Conservation (phyloP, 148 eudicot genomes). For the Silene latifolia region DNA sequence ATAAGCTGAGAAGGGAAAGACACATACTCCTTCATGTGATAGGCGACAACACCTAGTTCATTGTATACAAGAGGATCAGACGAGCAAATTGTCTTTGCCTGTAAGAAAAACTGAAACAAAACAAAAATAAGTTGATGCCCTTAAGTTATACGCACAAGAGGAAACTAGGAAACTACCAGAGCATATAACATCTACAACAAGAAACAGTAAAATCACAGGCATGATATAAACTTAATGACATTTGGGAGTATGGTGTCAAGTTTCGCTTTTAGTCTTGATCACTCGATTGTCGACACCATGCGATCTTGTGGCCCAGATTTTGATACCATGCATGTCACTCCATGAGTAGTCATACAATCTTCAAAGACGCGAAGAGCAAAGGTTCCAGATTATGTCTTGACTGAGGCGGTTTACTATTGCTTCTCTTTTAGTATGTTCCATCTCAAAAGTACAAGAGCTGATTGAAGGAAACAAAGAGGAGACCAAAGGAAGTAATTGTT, state of each 20-base stretch:
- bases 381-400: no score
- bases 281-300: no score
- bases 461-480: background rate
- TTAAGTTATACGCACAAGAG: background rate
- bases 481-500: background rate
- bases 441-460: no score
- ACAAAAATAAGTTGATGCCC: slow-evolving; percentile 13
- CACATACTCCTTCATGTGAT: slow-evolving; percentile 94
- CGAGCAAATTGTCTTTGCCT: slow-evolving; percentile 78
- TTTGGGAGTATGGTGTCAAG: background rate
- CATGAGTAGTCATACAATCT: no score
- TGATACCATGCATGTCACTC: no score
- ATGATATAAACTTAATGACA: background rate
- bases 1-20: slow-evolving; percentile 1
- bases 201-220: no score
- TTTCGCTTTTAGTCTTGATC: no score
- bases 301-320: no score
- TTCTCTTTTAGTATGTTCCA: no score
- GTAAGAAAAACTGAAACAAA: slow-evolving; percentile 81
- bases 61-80: slow-evolving; percentile 96
- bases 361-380: no score
- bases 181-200: background rate
- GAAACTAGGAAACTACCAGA: background rate
- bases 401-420: no score
- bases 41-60: slow-evolving; percentile 95